Base-by-base conservation (phyloP, 1,284 basidiomycete species). In the Irpex rosettiformis region DNA sequence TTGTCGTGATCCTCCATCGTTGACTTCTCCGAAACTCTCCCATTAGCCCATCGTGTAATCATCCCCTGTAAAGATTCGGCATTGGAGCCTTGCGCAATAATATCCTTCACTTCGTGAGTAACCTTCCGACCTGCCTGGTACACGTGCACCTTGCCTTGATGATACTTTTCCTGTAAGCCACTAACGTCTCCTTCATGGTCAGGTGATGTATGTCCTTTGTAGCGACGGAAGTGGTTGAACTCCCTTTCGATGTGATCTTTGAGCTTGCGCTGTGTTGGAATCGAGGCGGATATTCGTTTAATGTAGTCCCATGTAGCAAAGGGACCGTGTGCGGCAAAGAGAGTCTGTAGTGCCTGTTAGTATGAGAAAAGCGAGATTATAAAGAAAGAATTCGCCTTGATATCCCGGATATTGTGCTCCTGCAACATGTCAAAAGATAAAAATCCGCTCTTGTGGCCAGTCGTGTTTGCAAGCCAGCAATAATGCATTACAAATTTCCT, bases 401-500 rank as follows among this genome's bases (percentile, higher is more conserved):
- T 48, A 27, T 64, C 61, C 1, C 43, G 25, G 5, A 66, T 59
- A 54, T 59, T 62, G 16, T 63, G 62, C 55, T 68, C 66, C 47
- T 61, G 55, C 13, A 48, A 54, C 5, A 55, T 37, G 33, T 68
- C 65, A 27, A 62, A 49, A 0, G 63, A 45, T 3, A 53, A 4
- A 37, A 67, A 72, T 4, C 43, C 49, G 25, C 64, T 33, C 8
- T 42, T 65, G 10, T 66, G 65, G 2, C 73, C 74, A 3, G 64
- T 63, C 1, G 59, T 58, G 56, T 77, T 77, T 3, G 73, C 60
- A 0, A 77, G 54, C 75, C 73, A 76, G 57, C 72, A 73, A 52
- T 73, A 62, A 4, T 69, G 22, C 2, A 63, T 58, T 0, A 76
- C 63, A 55, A 29, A 70, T 72, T 37, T n/a, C 52, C 42, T 43